Base-by-base conservation (phyloP, 768 basidiomycete genomes). In the Goffeauzyma gilvescens region DNA sequence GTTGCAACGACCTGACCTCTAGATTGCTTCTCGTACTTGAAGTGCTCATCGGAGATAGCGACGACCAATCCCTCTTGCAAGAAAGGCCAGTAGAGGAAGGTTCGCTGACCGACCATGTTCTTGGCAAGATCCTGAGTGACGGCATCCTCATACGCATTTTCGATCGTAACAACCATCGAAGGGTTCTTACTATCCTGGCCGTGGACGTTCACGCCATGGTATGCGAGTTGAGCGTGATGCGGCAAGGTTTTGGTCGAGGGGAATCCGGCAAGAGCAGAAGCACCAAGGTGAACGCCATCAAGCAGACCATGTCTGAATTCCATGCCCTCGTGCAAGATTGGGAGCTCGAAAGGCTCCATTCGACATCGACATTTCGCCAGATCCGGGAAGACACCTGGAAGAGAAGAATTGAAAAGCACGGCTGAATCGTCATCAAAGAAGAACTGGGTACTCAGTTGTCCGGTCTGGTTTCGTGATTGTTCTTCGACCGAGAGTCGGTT, bases 301-400 rank as follows among this genome's bases (percentile, higher is more conserved):
- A 81, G 75, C 0, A 96, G 73, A 4, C 90, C 90, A 31, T 79
- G 73, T 27, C 89, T 71, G 31, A 93, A 72, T 52, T 85, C 78
- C 13, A 93, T 71, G 2, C 85, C 89, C 50, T 69, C 67, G 14
- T 62, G 62, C 25, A 96, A 69, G 0, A 79, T 86, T 0, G 93
- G 93, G 7, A 96, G 72, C 53, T 89, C 73, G 67, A 84, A 98
- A 1, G 78, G 67, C 49, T 81, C 78, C 74, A 76, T 80, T 44
- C 65, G 65, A 62, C 84, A 90, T 14, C 73, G 75, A 53, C 82
- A 89, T 26, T 78, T 75, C 50, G 75, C 66, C 13, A 98, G 65
- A 20, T 83, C 72, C 9, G 93, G 89, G 73, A 98, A 93, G 69
- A 95, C 87, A 4, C 85, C 82, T 1, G 87, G 86, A 1, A 89